Conservation (phyloP, 2,329 filamentous ascomycete species). For the Sarocladiaceae sp. region DNA sequence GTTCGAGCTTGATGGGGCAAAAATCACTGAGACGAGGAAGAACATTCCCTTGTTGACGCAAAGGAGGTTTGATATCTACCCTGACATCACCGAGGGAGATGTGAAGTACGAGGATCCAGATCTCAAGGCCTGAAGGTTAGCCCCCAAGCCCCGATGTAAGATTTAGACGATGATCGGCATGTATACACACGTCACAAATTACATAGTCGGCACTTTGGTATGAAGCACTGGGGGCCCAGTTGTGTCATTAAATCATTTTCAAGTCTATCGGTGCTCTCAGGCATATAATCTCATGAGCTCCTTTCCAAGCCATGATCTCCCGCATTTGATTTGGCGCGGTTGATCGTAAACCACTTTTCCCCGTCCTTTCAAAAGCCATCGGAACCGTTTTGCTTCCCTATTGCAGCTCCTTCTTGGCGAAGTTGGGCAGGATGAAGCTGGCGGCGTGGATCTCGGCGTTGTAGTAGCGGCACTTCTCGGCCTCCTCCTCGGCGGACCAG, state of each 20-base stretch:
- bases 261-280: slow-evolving; percentile 1
- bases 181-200: not conserved
- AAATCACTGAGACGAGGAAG: slow-evolving; percentile 71
- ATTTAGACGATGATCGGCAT: not conserved
- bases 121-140: slow-evolving; percentile 13
- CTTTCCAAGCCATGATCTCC: not conserved
- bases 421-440: slow-evolving; percentile 87
- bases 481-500: slow-evolving; percentile 85
- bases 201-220: slow-evolving; percentile 9
- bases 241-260: slow-evolving; percentile 9
- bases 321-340: not conserved
- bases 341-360: slow-evolving; percentile 6
- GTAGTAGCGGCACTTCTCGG: slow-evolving; percentile 93
- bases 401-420: slow-evolving; percentile 74
- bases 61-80: slow-evolving; percentile 91
- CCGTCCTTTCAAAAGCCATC: not conserved
- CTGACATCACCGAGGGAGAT: slow-evolving; percentile 71
- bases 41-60: slow-evolving; percentile 82
- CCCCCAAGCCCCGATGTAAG: not conserved
- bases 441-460: slow-evolving; percentile 95
- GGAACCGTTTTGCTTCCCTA: slow-evolving; percentile 27
- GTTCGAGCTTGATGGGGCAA: slow-evolving; percentile 63
- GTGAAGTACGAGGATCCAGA: slow-evolving; percentile 30
- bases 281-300: slow-evolving; percentile 1
- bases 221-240: not conserved